A percentile compares a stretch with the other conserved stretches of the same genome.
Evolutionary conservation across 2,329 filamentous ascomycete genomes (phyloP).

Genomic region (Ascochyta fabae): DNA sequence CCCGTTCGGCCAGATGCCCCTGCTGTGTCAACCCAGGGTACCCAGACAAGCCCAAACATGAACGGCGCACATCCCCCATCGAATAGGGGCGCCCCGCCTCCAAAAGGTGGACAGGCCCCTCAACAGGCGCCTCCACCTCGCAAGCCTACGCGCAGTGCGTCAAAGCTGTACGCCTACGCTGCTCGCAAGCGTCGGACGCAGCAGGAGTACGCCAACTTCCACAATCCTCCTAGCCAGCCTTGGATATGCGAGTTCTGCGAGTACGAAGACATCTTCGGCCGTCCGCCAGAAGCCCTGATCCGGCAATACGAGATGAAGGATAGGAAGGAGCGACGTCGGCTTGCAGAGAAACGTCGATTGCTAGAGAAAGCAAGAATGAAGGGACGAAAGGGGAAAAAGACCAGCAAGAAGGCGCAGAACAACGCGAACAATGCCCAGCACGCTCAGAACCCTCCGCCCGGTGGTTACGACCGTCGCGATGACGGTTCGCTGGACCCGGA

Average conservation of each 20-base stretch:
- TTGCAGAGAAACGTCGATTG: conserved; percentile 83
- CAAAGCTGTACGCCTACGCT: conserved; percentile 75
- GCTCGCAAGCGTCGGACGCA: conserved; percentile 79
- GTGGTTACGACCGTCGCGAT: conserved; percentile 42
- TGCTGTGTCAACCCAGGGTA: conserved; percentile 59
- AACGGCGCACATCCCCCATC: conserved; percentile 45
- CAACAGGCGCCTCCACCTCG: conserved; percentile 59
- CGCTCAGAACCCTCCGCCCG: conserved; percentile 38
- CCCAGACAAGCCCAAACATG: conserved; percentile 62
- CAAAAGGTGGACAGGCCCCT: conserved; percentile 48
- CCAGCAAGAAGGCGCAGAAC: conserved; percentile 64
- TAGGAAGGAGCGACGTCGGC: conserved; percentile 78
- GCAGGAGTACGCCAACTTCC: conserved; percentile 77
- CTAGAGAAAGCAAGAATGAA: conserved; percentile 95
- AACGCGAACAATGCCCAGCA: conserved; percentile 42
- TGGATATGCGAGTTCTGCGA: conserved; percentile 99
- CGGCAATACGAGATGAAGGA: conserved; percentile 95
- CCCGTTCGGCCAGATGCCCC: conserved; percentile 44
- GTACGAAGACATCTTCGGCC: conserved; percentile 94
- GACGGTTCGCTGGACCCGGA: conserved; percentile 41
- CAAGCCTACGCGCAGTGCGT: conserved; percentile 67
- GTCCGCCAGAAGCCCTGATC: conserved; percentile 81
- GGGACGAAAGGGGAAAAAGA: conserved; percentile 86
- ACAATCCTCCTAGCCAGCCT: conserved; percentile 79
- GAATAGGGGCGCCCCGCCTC: conserved; percentile 40